These are phyloP conservation scores for Catunica adiposa DNA, from an alignment of 2,329 filamentous ascomycete species.

Conservation along the genomic window DNA sequence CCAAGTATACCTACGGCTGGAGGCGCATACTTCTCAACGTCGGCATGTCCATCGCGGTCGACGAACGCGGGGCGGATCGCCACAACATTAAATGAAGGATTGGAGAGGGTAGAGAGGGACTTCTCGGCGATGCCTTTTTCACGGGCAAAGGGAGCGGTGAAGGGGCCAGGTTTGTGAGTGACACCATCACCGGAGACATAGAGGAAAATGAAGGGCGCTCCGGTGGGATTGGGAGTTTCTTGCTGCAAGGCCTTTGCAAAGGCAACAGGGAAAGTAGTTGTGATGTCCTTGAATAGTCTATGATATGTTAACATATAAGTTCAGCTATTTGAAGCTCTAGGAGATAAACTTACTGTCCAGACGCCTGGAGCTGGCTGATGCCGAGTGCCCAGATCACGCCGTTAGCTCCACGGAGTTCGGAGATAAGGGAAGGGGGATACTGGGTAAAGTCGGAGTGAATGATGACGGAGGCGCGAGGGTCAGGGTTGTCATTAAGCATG, in stretches of 20 bases:
- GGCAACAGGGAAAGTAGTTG: conserved; percentile 45
- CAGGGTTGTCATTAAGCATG: conserved; percentile 33
- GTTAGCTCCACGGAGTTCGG: conserved; percentile 43
- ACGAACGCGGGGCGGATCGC: conserved; percentile 44
- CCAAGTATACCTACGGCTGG: not conserved
- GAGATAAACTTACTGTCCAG: conserved; percentile 32
- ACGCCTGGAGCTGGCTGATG: conserved; percentile 42
- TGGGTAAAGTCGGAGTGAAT: conserved; percentile 48
- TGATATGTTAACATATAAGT: not conserved
- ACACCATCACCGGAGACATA: conserved; percentile 51
- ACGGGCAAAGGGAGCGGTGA: conserved; percentile 41
- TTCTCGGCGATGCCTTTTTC: conserved; percentile 54
- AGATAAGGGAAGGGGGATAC: conserved; percentile 41
- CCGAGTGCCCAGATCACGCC: conserved; percentile 63
- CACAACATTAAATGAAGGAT: conserved; percentile 34
- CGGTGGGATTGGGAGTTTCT: conserved; percentile 21
- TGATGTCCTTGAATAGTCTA: conserved; percentile 50
- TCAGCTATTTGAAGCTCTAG: not conserved
- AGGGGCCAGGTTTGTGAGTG: conserved; percentile 36
- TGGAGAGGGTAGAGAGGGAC: conserved; percentile 36
- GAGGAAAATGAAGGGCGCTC: conserved; percentile 47
- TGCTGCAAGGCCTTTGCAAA: conserved; percentile 41
- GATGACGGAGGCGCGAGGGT: conserved; percentile 48
- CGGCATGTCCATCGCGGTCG: conserved; percentile 25
- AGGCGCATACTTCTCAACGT: not conserved